A percentile compares a stretch with the other conserved stretches of the same genome.
Conservation (phyloP, 768 basidiomycete species). For the Leucocoprinus leucothites region DNA sequence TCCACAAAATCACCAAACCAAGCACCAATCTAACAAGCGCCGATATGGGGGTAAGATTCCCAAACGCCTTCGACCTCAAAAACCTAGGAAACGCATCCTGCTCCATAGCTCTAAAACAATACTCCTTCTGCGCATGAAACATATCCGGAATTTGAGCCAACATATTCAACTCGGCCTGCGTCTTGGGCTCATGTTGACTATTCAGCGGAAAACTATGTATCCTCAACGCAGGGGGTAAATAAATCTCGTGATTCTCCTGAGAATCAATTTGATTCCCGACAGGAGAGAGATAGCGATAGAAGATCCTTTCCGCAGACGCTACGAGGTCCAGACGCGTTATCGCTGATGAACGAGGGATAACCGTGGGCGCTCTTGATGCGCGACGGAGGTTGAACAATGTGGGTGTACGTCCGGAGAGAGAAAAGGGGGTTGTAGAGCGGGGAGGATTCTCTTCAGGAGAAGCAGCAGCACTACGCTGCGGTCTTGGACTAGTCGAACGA, state of each 20-base stretch:
- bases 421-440: slow-evolving; percentile 79
- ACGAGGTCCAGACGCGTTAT: slow-evolving; percentile 90
- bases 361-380: slow-evolving; percentile 86
- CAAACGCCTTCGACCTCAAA: slow-evolving; percentile 95
- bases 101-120: slow-evolving; percentile 94
- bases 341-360: slow-evolving; percentile 89
- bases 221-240: slow-evolving; percentile 90
- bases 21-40: slow-evolving; percentile 81
- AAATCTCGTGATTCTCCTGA: slow-evolving; percentile 94
- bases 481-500: slow-evolving; percentile 58
- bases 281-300: slow-evolving; percentile 88
- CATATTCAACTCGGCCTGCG: slow-evolving; percentile 62
- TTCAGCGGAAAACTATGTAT: slow-evolving; percentile 88
- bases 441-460: slow-evolving; percentile 46
- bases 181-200: slow-evolving; percentile 67
- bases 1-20: slow-evolving; percentile 88
- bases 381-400: slow-evolving; percentile 74
- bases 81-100: slow-evolving; percentile 94
- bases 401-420: slow-evolving; percentile 69
- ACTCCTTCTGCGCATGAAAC: slow-evolving; percentile 97
- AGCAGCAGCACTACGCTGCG: slow-evolving; percentile 44
- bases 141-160: slow-evolving; percentile 94
- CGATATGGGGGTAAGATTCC: slow-evolving; percentile 91
- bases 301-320: slow-evolving; percentile 94
- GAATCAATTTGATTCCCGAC: slow-evolving; percentile 72